A percentile compares a stretch with the other conserved stretches of the same genome.
These are phyloP conservation scores for Phytophthora palmivora DNA, from an alignment of 352 stramenopile genomes.

Conservation along the genomic window DNA sequence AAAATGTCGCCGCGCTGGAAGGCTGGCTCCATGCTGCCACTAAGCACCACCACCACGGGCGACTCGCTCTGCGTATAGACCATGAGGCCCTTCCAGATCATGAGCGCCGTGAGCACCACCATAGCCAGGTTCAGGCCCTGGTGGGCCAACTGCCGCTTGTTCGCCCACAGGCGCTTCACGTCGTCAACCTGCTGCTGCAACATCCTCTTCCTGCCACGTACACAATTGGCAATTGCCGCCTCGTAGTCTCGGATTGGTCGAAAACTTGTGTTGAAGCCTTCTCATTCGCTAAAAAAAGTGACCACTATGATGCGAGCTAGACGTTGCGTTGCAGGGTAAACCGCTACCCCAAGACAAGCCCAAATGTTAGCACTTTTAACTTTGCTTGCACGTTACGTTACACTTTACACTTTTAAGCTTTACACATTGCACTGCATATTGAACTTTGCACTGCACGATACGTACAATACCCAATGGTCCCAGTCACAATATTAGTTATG, in stretches of 20 bases:
- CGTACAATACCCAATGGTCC: too few relatives aligned
- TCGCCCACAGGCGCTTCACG: constrained; percentile 98
- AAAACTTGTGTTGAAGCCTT: background rate
- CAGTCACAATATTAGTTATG: too few relatives aligned
- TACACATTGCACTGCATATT: too few relatives aligned
- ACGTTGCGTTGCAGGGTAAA: too few relatives aligned
- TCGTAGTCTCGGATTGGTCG: background rate
- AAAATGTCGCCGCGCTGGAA: constrained; percentile 99
- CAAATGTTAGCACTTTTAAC: too few relatives aligned
- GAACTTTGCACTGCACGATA: too few relatives aligned
- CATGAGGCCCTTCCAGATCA: constrained; percentile 99
- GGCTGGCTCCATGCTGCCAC: constrained; percentile 98
- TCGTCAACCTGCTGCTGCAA: constrained; percentile 93
- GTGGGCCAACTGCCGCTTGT: constrained; percentile 97
- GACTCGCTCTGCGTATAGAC: constrained; percentile 97
- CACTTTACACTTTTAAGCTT: too few relatives aligned
- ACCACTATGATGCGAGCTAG: too few relatives aligned
- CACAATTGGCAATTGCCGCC: background rate
- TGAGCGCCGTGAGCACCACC: constrained; percentile 98
- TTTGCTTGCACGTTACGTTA: too few relatives aligned
- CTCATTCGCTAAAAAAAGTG: too few relatives aligned
- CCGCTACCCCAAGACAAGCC: too few relatives aligned
- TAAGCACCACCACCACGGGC: constrained; percentile 99
- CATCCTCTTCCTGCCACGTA: constrained; percentile 41
- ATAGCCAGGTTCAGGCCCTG: constrained; percentile 98